Conservation (phyloP, 148 eudicot species). For the Vaccinium macrocarpon region DNA sequence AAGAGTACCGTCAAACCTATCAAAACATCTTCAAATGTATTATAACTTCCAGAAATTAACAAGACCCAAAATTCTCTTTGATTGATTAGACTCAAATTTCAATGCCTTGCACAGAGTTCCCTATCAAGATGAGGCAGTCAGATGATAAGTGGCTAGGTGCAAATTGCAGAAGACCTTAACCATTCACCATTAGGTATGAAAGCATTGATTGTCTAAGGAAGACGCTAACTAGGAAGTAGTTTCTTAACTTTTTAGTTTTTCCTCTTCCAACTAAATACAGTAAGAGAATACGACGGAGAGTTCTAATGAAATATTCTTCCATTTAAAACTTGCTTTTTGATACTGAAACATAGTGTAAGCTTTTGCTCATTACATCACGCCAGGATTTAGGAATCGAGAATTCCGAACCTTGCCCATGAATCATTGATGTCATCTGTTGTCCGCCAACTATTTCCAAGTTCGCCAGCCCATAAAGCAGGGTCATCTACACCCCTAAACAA, state of each 20-base stretch:
- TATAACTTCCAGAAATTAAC: background rate
- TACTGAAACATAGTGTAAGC: background rate
- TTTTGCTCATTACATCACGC: conserved; percentile 12
- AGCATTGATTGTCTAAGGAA: conserved; percentile 45
- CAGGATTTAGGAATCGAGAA: conserved; percentile 13
- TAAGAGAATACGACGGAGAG: conserved; percentile 82
- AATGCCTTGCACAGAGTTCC: background rate
- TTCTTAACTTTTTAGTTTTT: background rate
- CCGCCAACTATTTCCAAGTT: conserved; percentile 92
- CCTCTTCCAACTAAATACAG: conserved; percentile 5
- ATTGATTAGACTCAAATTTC: background rate
- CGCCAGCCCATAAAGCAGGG: conserved; percentile 85
- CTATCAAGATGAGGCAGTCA: background rate
- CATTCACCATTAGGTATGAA: conserved; percentile 75
- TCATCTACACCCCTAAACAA: conserved; percentile 82
- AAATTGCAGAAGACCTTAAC: conserved; percentile 24
- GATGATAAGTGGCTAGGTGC: background rate
- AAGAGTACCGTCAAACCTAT: conserved; percentile 7
- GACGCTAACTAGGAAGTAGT: conserved; percentile 23
- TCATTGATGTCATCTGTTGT: conserved; percentile 89
- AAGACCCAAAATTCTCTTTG: background rate
- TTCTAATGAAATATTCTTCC: conserved; percentile 27
- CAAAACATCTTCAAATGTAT: background rate
- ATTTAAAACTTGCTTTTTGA: background rate
- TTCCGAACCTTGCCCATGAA: conserved; percentile 73